Conservation (phyloP, 495 filamentous ascomycete genomes). For the Penicillium samsonianum region DNA sequence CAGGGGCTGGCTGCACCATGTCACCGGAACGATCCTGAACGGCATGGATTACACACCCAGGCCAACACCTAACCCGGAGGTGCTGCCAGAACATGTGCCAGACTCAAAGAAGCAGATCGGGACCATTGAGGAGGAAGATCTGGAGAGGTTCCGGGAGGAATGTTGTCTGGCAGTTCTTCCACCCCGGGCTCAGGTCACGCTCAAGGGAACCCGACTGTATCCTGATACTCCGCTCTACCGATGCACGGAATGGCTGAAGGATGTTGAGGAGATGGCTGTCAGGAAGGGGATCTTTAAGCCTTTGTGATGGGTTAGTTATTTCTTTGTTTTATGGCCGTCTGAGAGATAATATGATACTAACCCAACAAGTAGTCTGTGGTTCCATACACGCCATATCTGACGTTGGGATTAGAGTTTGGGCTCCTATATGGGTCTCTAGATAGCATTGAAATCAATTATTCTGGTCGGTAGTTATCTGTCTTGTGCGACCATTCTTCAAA, state of each 20-base stretch:
- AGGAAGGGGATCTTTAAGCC: conserved; percentile 20
- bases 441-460: not conserved
- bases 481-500: not conserved
- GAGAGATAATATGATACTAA: not conserved
- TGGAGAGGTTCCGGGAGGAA: conserved; percentile 4
- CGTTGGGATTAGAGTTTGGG: not conserved
- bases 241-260: conserved; percentile 16
- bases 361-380: not conserved
- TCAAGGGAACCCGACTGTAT: conserved; percentile 4
- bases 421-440: not conserved
- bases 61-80: conserved; percentile 5
- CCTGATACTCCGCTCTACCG: conserved; percentile 16
- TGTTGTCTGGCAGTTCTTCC: conserved; percentile 9
- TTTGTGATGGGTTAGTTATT: not conserved
- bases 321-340: too few species aligned
- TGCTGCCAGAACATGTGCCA: conserved; percentile 8
- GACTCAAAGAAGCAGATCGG: conserved; percentile 12
- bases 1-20: conserved; percentile 12
- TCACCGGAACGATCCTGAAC: conserved; percentile 17
- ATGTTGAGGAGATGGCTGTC: conserved; percentile 20
- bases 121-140: conserved; percentile 11
- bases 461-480: not conserved
- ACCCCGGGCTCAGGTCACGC: conserved; percentile 15
- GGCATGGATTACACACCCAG: conserved; percentile 15
- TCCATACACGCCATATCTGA: not conserved